These are phyloP conservation scores for Annona squamosa DNA, from an alignment of 164 flowering plant genomes.

Conservation along the genomic window DNA sequence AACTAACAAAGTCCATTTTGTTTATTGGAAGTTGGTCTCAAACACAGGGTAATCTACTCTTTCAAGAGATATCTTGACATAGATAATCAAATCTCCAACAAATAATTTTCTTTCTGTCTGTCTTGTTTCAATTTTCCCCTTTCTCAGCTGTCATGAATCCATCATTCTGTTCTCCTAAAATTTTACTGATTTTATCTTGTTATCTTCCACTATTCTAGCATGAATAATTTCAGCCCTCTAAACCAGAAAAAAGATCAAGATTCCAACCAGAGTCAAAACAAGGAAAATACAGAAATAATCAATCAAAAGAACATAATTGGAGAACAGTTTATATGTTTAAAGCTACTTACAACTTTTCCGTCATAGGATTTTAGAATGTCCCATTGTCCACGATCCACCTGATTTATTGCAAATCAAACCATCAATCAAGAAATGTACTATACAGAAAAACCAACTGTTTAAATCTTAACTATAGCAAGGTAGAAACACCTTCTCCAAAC, in stretches of 20 bases:
- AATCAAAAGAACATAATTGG: neutral
- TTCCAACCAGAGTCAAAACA: neutral
- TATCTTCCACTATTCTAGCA: neutral
- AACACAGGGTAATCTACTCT: too few species aligned
- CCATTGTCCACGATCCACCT: conserved; percentile 49
- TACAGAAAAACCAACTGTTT: neutral
- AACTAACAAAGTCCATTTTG: too few species aligned
- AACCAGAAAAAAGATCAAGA: neutral
- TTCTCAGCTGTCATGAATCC: too few species aligned
- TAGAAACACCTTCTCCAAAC: conserved; percentile 44
- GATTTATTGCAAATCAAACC: conserved; percentile 8
- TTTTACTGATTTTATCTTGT: neutral
- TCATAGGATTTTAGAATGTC: conserved; percentile 39
- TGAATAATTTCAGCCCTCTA: neutral
- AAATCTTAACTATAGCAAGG: neutral
- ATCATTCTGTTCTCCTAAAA: too few species aligned
- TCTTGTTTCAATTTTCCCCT: too few species aligned
- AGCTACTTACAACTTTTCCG: conserved; percentile 59
- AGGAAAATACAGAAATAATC: neutral
- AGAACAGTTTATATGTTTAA: neutral
- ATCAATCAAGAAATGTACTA: conserved; percentile 6
- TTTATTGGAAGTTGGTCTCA: too few species aligned
- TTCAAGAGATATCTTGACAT: too few species aligned
- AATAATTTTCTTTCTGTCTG: too few species aligned
- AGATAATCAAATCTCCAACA: too few species aligned